Conservation (phyloP, 192 early-diverging fungal genomes). For the Chytriomyces hyalinus region DNA sequence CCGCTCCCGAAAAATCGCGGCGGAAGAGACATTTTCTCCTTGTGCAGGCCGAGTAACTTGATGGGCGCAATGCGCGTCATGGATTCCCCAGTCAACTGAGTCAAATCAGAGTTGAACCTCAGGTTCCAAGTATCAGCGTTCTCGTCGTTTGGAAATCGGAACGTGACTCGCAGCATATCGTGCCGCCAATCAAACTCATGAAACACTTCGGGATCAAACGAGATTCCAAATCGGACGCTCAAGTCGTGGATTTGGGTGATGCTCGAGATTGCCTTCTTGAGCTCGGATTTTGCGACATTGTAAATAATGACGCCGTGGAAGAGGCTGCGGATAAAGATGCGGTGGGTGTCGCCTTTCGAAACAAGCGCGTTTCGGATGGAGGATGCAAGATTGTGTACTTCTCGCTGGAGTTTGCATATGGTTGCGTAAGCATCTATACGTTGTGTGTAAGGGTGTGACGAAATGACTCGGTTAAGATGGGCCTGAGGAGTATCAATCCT, state of each 20-base stretch:
- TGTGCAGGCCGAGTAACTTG: neutral
- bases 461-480: neutral
- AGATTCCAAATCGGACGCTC: neutral
- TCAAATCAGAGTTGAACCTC: constrained; percentile 10
- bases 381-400: neutral
- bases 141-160: neutral
- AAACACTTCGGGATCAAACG: constrained; percentile 15
- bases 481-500: constrained; percentile 2
- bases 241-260: neutral
- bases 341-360: neutral
- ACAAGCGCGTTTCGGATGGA: neutral
- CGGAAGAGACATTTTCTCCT: neutral
- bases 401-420: neutral
- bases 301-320: constrained; percentile 7
- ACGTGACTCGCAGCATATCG: neutral
- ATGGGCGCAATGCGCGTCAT: neutral
- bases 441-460: neutral
- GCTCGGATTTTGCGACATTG: neutral
- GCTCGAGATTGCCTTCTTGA: neutral
- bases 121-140: neutral
- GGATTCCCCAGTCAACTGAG: neutral
- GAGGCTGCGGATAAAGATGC: neutral
- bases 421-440: neutral
- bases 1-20: neutral
- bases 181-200: neutral